Percentiles rank a stretch among this genome's conserved stretches.
phyloP scores from a whole-genome alignment of 1,284 basidiomycete genomes.

The Moesziomyces sp. region DNA sequence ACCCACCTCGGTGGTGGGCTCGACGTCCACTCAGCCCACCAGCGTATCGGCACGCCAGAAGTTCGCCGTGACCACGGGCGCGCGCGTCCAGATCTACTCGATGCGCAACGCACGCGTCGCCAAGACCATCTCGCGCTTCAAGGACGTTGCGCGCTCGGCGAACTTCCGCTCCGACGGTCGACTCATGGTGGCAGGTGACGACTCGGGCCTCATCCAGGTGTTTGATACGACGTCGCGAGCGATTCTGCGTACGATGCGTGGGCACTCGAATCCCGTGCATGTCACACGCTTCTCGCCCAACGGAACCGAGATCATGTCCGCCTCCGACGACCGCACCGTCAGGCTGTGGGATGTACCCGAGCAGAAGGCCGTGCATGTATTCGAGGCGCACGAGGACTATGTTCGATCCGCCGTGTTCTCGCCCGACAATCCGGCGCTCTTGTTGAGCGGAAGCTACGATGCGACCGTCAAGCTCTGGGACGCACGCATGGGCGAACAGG shows the following conservation, averaged over 20 bases:
- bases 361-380: constrained; percentile 81
- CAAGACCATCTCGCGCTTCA: constrained; percentile 96
- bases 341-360: constrained; percentile 96
- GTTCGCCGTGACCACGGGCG: constrained; percentile 94
- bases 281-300: constrained; percentile 89
- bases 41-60: constrained; percentile 68
- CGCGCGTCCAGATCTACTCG: constrained; percentile 93
- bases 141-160: constrained; percentile 85
- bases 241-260: constrained; percentile 88
- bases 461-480: constrained; percentile 90
- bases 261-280: constrained; percentile 90
- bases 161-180: constrained; percentile 84
- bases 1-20: constrained; percentile 16
- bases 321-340: constrained; percentile 94
- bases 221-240: constrained; percentile 96
- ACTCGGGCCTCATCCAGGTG: constrained; percentile 91
- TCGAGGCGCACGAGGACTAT: constrained; percentile 89
- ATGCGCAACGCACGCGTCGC: constrained; percentile 93
- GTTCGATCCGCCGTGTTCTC: constrained; percentile 91
- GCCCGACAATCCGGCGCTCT: constrained; percentile 81
- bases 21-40: constrained; percentile 33
- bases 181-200: constrained; percentile 92
- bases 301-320: constrained; percentile 86
- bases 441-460: constrained; percentile 95
- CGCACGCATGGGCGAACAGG: constrained; percentile 71